phyloP scores from a whole-genome alignment of 805 yeast genomes.

The Kodamaea lidongshanica region DNA sequence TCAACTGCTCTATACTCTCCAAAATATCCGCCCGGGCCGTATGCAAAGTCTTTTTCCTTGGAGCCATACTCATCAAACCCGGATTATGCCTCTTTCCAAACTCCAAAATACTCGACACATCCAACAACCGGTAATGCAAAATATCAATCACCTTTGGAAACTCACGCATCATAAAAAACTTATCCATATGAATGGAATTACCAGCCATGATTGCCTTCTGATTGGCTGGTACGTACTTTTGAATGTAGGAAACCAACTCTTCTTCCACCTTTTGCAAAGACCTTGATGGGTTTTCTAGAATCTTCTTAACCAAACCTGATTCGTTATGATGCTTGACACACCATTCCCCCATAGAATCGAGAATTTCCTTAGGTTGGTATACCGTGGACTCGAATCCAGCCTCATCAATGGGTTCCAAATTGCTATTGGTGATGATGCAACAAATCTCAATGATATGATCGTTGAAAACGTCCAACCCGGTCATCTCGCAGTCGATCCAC shows the following conservation, averaged over 20 bases:
- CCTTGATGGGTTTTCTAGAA: constrained; percentile 47
- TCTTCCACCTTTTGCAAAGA: constrained; percentile 56
- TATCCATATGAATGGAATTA: constrained; percentile 87
- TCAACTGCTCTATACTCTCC: constrained; percentile 80
- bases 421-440: constrained; percentile 81
- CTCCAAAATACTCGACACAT: constrained; percentile 85
- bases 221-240: constrained; percentile 44
- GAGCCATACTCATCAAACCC: constrained; percentile 47
- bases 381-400: constrained; percentile 77
- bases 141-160: constrained; percentile 67
- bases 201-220: constrained; percentile 78
- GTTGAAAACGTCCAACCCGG: constrained; percentile 71
- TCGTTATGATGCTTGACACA: constrained; percentile 74
- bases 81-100: constrained; percentile 74
- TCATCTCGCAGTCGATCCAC: constrained; percentile 99
- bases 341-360: constrained; percentile 84
- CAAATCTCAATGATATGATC: constrained; percentile 90
- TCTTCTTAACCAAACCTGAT: constrained; percentile 71
- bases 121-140: constrained; percentile 72
- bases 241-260: constrained; percentile 59
- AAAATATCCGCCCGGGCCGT: constrained; percentile 85
- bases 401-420: constrained; percentile 62
- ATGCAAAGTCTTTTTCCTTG: constrained; percentile 63
- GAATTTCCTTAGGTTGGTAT: constrained; percentile 52
- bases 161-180: constrained; percentile 74